Conservation (phyloP, 2,329 filamentous ascomycete species). For the Leptographium procerum region DNA sequence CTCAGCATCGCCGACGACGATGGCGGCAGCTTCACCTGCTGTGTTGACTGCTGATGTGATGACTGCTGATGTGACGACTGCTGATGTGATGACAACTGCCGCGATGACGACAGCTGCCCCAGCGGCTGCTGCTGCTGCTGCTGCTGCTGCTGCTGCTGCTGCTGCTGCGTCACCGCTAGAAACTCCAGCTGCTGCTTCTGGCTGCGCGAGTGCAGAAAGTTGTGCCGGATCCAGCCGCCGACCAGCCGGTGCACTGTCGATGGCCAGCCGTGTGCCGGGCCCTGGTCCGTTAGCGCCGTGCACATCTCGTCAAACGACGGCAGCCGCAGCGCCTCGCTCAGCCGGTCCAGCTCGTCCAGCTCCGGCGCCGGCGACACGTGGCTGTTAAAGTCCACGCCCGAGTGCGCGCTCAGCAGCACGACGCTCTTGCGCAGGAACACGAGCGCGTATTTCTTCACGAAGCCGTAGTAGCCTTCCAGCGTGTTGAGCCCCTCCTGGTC, state of each 20-base stretch:
- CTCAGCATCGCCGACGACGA: conserved; percentile 40
- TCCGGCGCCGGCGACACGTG: conserved; percentile 52
- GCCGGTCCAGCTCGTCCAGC: conserved; percentile 67
- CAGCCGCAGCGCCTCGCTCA: conserved; percentile 64
- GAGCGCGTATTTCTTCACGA: conserved; percentile 75
- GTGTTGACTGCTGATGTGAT: neutral
- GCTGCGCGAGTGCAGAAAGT: conserved; percentile 19
- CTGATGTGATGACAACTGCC: too few relatives aligned
- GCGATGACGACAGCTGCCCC: too few relatives aligned
- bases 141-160: conserved; percentile 1
- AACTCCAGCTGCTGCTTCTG: conserved; percentile 4
- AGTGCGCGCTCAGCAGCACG: conserved; percentile 76
- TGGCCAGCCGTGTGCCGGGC: conserved; percentile 37
- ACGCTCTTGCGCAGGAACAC: conserved; percentile 76
- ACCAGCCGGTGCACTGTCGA: conserved; percentile 32
- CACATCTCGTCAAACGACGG: conserved; percentile 74
- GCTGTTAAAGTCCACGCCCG: conserved; percentile 76
- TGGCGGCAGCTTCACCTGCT: neutral
- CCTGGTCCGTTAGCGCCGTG: conserved; percentile 35
- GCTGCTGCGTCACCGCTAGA: neutral
- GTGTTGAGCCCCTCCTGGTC: conserved; percentile 43
- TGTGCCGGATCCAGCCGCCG: conserved; percentile 62
- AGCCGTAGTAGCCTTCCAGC: conserved; percentile 42
- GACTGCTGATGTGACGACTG: neutral
- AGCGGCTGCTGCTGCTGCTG: conserved; percentile 11